Evolutionary conservation across 2,329 filamentous ascomycete genomes (phyloP), one percentile per base, ranked within the genome.

Genomic region (Rachicladosporium sp.): DNA sequence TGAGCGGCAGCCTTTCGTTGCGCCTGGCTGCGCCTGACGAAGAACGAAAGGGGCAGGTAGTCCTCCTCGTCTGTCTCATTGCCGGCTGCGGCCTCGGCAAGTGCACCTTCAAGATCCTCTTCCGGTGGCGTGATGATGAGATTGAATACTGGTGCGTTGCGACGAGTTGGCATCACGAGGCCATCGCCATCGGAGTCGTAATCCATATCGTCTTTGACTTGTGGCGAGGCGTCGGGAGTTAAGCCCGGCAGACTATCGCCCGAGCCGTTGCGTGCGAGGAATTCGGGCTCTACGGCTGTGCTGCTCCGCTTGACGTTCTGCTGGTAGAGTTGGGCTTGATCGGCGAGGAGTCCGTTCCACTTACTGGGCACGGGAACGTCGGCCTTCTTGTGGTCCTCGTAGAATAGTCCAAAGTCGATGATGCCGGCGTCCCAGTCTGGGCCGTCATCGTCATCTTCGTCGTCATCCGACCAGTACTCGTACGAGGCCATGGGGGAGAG

Each of bases 341-440:
- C 46, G 1, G 41, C 33, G 6, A 57, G 35, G 11, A 58, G 45
- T 32, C 38, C 39, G 6, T 48, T 39, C 55, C 55, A 58, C 42
- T 46, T 43, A 37, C 41, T 35, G 5, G 51, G 44, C 4, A 56
- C 41, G 3, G 46, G 36, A 30, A 47, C 34, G 8, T 50, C 37
- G 3, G 53, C 53, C 30, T 40, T 45, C 6, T 49, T 49, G 34
- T 48, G 36, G 36, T 58, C 55, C 31, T 44, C 32, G 42, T 50
- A 43, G 48, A 57, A 58, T 32, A 56, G 51, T 6, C 53, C 50
- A 34, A 57, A 58, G 44, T 58, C 55, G 30, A 48, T 57, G 33
- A 57, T 57, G 37, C 52, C 55, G 11, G 54, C 54, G 31, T 51
- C 52, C 37, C 56, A 38, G 12, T 53, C 47, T n/a, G 41, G 45